Conservation (phyloP, 164 flowering plant species). For the Tetracentron sinense region DNA sequence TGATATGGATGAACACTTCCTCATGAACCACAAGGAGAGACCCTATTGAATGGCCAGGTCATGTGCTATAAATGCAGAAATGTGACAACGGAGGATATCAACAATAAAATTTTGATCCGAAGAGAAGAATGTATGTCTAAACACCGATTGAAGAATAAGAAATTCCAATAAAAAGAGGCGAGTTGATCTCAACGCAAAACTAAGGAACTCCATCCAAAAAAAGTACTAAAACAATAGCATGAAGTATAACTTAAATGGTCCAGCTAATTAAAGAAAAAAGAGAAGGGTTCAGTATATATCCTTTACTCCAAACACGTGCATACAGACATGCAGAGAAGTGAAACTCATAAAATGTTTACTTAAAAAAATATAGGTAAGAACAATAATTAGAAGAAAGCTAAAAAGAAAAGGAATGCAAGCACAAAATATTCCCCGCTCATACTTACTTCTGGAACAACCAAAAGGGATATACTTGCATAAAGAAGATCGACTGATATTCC, state of each 20-base stretch:
- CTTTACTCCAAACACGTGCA: not conserved
- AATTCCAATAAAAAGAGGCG: not conserved
- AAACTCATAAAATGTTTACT: not conserved
- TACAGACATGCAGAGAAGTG: not conserved
- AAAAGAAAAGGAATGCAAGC: not conserved
- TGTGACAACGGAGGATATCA: too few relatives aligned
- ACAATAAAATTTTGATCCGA: too few relatives aligned
- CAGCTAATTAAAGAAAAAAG: too few relatives aligned
- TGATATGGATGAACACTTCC: too few relatives aligned
- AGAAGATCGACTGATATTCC: constrained; percentile 93
- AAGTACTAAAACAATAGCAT: too few relatives aligned
- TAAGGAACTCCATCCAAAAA: too few relatives aligned
- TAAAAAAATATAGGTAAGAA: not conserved
- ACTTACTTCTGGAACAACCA: constrained; percentile 89
- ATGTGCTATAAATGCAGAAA: too few relatives aligned
- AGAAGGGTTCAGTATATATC: too few relatives aligned
- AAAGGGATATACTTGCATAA: constrained; percentile 77
- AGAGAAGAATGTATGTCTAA: too few relatives aligned
- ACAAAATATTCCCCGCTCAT: not conserved
- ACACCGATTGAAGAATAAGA: not conserved
- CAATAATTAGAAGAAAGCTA: not conserved
- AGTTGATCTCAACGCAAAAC: not conserved
- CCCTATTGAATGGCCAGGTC: too few relatives aligned
- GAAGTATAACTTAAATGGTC: too few relatives aligned
- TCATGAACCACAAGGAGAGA: too few relatives aligned